Percentiles rank a stretch among this genome's conserved stretches.
These are phyloP conservation scores for Trichoderma semiorbis DNA, from an alignment of 2,329 filamentous ascomycete species.

Conservation along the genomic window DNA sequence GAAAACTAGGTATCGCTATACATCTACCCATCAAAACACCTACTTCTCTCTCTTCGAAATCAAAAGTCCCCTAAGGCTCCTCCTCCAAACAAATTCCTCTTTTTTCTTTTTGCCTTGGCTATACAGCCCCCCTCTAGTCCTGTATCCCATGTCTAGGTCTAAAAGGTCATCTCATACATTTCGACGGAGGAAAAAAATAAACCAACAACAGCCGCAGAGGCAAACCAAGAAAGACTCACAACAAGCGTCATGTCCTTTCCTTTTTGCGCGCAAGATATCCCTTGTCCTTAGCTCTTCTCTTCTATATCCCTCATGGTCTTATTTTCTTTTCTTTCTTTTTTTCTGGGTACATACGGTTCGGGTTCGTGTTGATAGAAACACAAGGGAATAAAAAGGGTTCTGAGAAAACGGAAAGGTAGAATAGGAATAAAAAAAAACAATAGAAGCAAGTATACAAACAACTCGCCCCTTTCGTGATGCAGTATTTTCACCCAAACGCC, in stretches of 20 bases:
- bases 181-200: not conserved
- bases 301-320: not conserved
- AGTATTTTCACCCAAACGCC: constrained; percentile 20
- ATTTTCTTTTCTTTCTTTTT: not conserved
- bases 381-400: not conserved
- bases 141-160: constrained; percentile 12
- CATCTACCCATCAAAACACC: not conserved
- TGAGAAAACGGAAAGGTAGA: not conserved
- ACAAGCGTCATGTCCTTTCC: not conserved
- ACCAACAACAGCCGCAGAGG: not conserved
- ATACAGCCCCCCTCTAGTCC: constrained; percentile 13
- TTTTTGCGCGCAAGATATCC: not conserved
- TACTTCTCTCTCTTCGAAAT: not conserved
- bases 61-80: not conserved
- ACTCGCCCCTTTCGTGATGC: constrained; percentile 15
- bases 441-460: constrained; percentile 17
- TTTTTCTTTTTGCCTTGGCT: not conserved
- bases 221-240: not conserved
- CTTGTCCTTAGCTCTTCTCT: not conserved
- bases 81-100: not conserved
- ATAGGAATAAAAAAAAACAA: not conserved
- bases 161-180: constrained; percentile 10
- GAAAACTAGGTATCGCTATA: constrained; percentile 9
- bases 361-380: constrained; percentile 10
- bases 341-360: not conserved